Percentiles rank a stretch among this genome's conserved stretches.
phyloP scores from a whole-genome alignment of 345 rosid species.

The Raphanus raphanistrum region DNA sequence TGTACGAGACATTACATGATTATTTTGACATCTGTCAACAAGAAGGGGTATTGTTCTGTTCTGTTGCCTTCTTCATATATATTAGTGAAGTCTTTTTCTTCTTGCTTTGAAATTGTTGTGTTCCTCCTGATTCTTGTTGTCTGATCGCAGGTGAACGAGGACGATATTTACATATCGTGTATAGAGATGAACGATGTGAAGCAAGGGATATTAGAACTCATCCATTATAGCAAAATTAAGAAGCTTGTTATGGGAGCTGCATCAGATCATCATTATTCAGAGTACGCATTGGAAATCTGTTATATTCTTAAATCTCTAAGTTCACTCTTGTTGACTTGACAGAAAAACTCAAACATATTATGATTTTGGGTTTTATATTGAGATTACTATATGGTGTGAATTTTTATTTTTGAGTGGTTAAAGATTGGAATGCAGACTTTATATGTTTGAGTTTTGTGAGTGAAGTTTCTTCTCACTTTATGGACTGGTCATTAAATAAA shows the following conservation, averaged over 20 bases:
- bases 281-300: conserved; percentile 34
- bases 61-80: neutral
- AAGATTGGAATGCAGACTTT: too few species aligned
- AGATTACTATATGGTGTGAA: too few species aligned
- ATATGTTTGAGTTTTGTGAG: too few species aligned
- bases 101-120: neutral
- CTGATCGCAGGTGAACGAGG: conserved; percentile 49
- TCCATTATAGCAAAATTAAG: conserved; percentile 48
- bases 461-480: too few species aligned
- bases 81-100: neutral
- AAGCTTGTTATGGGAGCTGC: conserved; percentile 85
- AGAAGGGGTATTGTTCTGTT: conserved; percentile 41
- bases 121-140: conserved; percentile 2
- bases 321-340: conserved; percentile 12
- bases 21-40: conserved; percentile 41
- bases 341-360: conserved; percentile 10
- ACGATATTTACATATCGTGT: conserved; percentile 41
- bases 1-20: conserved; percentile 40
- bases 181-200: conserved; percentile 54
- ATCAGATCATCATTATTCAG: conserved; percentile 53
- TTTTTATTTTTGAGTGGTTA: too few species aligned
- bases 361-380: too few species aligned
- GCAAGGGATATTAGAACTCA: conserved; percentile 70
- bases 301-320: neutral
- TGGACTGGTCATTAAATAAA: too few species aligned